Percentiles rank a stretch among this genome's conserved stretches.
These are phyloP conservation scores for Annona cherimola DNA, from an alignment of 164 flowering plant genomes.

Conservation along the genomic window DNA sequence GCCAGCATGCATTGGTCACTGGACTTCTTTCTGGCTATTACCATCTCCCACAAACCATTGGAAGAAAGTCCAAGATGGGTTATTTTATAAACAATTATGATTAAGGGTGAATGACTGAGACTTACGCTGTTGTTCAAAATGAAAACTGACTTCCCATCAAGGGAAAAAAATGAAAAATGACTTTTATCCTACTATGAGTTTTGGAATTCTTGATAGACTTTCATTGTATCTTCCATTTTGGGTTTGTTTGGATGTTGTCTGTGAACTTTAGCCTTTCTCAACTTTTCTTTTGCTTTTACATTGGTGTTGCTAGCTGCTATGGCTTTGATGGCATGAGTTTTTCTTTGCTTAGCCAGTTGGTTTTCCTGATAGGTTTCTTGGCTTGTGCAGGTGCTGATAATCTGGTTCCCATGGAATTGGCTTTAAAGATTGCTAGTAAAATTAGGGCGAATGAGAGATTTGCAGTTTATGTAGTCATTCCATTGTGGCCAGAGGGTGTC, in stretches of 20 bases:
- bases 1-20: too few species aligned
- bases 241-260: not conserved
- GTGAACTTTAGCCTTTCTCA: not conserved
- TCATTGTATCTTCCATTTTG: not conserved
- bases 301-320: not conserved
- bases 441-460: slow-evolving; percentile 80
- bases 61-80: too few species aligned
- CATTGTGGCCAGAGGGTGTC: slow-evolving; percentile 87
- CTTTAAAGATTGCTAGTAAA: slow-evolving; percentile 70
- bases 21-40: too few species aligned
- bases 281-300: not conserved
- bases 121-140: too few species aligned
- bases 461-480: slow-evolving; percentile 73
- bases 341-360: too few species aligned
- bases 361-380: too few species aligned
- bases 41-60: too few species aligned
- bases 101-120: too few species aligned
- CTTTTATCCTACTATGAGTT: not conserved
- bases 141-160: too few species aligned
- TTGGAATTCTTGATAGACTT: not conserved
- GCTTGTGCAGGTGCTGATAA: slow-evolving; percentile 64
- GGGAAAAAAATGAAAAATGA: too few species aligned
- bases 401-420: slow-evolving; percentile 82
- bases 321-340: not conserved
- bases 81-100: too few species aligned